Conservation (phyloP, 495 filamentous ascomycete species). For the Aspergillus biplanus region DNA sequence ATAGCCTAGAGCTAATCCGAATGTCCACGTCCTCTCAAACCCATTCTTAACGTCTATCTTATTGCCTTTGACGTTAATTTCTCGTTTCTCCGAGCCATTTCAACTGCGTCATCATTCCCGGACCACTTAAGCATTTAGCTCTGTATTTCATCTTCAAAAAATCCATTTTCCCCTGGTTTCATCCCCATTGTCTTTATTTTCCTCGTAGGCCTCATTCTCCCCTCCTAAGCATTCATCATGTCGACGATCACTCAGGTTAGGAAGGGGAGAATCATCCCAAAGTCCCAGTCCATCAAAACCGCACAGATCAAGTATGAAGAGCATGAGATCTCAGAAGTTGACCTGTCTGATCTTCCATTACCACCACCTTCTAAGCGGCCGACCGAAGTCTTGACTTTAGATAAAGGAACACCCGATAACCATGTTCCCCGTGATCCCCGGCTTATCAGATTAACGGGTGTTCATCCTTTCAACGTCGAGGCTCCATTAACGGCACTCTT, state of each 20-base stretch:
- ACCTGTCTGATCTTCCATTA: constrained; percentile 59
- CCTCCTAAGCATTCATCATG: constrained; percentile 24
- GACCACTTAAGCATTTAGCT: neutral
- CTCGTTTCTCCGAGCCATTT: neutral
- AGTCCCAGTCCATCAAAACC: constrained; percentile 29
- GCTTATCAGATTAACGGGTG: constrained; percentile 84
- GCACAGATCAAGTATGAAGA: constrained; percentile 35
- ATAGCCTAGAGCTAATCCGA: neutral
- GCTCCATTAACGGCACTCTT: constrained; percentile 79
- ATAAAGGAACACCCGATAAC: constrained; percentile 80
- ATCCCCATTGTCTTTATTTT: neutral
- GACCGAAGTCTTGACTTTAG: constrained; percentile 68
- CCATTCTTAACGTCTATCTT: neutral
- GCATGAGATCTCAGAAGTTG: constrained; percentile 31
- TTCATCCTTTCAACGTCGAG: constrained; percentile 95
- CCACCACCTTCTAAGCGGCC: constrained; percentile 70
- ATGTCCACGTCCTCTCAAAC: neutral
- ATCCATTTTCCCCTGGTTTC: neutral
- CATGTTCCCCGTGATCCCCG: constrained; percentile 88
- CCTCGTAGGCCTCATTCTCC: neutral
- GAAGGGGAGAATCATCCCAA: constrained; percentile 25
- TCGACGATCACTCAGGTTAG: constrained; percentile 32
- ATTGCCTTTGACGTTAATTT: neutral
- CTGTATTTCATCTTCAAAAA: neutral
- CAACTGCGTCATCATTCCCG: neutral